Percentiles rank a stretch among this genome's conserved stretches.
phyloP scores from a whole-genome alignment of 306 rosid genomes.

The Vigna unguiculata region DNA sequence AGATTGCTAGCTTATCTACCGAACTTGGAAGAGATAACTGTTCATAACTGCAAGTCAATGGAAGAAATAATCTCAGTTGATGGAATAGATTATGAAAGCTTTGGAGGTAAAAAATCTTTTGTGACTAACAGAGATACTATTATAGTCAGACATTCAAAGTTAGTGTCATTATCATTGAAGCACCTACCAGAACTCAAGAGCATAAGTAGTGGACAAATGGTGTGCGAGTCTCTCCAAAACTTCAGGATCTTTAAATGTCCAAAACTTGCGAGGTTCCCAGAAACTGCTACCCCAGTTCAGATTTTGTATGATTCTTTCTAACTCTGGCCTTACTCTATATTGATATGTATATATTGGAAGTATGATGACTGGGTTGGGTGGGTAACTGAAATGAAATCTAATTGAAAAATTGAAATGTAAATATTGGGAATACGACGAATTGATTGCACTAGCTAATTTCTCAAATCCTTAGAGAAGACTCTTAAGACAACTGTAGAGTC shows the following conservation, averaged over 20 bases:
- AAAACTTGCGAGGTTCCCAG: conserved; percentile 19
- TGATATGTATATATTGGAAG: too few relatives aligned
- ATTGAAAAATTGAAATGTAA: background rate
- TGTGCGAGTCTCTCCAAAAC: conserved; percentile 26
- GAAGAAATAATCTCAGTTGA: conserved; percentile 10
- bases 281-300: conserved; percentile 32
- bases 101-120: background rate
- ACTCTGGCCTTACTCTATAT: conserved; percentile 14
- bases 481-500: background rate
- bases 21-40: conserved; percentile 9
- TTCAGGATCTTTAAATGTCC: conserved; percentile 28
- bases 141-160: background rate
- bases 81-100: background rate
- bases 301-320: conserved; percentile 5
- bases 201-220: conserved; percentile 32
- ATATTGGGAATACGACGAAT: background rate
- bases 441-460: conserved; percentile 6
- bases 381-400: conserved; percentile 25
- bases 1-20: conserved; percentile 20
- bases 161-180: conserved; percentile 27
- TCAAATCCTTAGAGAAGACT: background rate
- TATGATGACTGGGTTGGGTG: too few relatives aligned
- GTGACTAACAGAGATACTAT: background rate
- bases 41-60: conserved; percentile 8
- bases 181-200: conserved; percentile 29